A percentile compares a stretch with the other conserved stretches of the same genome.
phyloP scores from a whole-genome alignment of 1,139 yeast species.

The Kodamaea alishanica region DNA sequence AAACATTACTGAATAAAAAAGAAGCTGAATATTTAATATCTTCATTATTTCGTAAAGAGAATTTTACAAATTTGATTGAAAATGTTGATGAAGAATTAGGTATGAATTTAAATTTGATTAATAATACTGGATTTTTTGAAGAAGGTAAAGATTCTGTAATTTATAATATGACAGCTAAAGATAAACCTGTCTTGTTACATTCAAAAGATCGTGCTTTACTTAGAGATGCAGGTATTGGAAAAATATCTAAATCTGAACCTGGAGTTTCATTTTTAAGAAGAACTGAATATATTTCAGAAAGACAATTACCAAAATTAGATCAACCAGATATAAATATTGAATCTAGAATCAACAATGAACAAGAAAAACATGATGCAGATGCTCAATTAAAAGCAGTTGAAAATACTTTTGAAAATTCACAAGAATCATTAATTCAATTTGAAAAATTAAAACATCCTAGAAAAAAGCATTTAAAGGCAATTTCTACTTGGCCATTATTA shows the following conservation, averaged over 20 bases:
- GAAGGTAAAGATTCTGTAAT: conserved; percentile 52
- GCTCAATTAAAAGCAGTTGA: conserved; percentile 69
- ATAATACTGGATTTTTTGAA: conserved; percentile 67
- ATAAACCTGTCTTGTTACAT: conserved; percentile 47
- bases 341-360: conserved; percentile 15
- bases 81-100: conserved; percentile 72
- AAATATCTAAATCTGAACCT: conserved; percentile 49
- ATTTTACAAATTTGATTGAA: conserved; percentile 61
- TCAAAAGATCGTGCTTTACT: conserved; percentile 73
- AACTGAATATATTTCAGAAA: conserved; percentile 80
- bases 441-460: conserved; percentile 68
- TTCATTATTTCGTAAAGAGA: conserved; percentile 72
- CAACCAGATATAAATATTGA: conserved; percentile 10
- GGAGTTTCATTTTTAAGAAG: conserved; percentile 85
- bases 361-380: conserved; percentile 53
- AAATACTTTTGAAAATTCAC: conserved; percentile 64
- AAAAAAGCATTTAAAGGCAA: conserved; percentile 70
- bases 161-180: conserved; percentile 23
- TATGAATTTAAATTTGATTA: conserved; percentile 71
- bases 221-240: conserved; percentile 68
- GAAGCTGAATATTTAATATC: conserved; percentile 65
- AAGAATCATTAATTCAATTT: conserved; percentile 42
- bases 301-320: conserved; percentile 21
- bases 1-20: conserved; percentile 36
- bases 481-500: conserved; percentile 71